Base-by-base conservation (phyloP, 495 filamentous ascomycete species). In the Cercophora scortea region DNA sequence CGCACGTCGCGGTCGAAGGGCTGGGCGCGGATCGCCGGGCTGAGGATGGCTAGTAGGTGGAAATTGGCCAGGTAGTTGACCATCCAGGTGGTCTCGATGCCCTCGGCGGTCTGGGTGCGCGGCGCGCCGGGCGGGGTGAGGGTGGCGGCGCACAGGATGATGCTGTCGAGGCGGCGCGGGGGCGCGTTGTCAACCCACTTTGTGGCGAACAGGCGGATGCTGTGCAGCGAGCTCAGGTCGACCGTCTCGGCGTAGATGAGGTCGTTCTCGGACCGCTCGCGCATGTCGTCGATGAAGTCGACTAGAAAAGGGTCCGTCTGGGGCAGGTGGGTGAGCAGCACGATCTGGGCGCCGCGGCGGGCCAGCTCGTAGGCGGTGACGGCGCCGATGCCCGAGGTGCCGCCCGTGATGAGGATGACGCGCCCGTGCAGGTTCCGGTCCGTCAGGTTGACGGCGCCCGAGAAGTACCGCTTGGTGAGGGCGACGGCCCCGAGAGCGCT, bases 161-260 rank as follows among this genome's bases (percentile, higher is more conserved):
- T 71, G 83, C 92, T 89, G 67, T 99, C 93, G 5, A 99, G 74
- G n/a, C 93, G 81, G 38, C 93, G 81, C 17, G 90, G 87, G 0
- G 94, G 91, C 32, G 84, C 80, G 65, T 97, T 99, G 68, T 99
- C 91, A 58, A 97, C 87, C 90, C 94, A 99, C 71, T 90, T 90
- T 3, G 93, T 99, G n/a, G 93, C 93, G 63, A 99, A 99, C 52
- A 83, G 75, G 19, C 93, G 88, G 51, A 99, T 83, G 54, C 86
- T 91, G 61, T 96, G 81, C 15, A 97, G 74, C 11, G 87, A 91
- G 25, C 85, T 70, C 40, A 99, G 82, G 57, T 99, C 91, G 35
- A 93, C 89, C 65, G 94, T 86, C 66, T 99, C 93, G 50, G 94
- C 90, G 60, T 91, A 96, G 59, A 99, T 89, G 51, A 97, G 73